These are phyloP conservation scores for Begonia peltatifolia DNA, from an alignment of 306 rosid genomes.

Conservation along the genomic window DNA sequence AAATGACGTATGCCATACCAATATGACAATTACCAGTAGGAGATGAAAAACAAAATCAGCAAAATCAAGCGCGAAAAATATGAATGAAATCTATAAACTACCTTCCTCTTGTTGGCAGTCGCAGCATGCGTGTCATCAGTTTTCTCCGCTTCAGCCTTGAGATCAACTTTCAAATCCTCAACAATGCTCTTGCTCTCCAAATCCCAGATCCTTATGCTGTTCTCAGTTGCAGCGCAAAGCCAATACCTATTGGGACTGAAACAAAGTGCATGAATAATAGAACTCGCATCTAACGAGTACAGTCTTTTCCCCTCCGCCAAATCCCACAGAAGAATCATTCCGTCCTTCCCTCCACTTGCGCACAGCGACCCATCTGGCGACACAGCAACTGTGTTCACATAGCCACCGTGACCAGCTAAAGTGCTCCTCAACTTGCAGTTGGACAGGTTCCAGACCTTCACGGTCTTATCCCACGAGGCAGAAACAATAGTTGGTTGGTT, in stretches of 20 bases:
- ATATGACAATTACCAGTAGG: no score
- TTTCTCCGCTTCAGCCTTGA: conserved; percentile 62
- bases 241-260: conserved; percentile 97
- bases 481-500: conserved; percentile 76
- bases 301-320: conserved; percentile 81
- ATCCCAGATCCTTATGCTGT: conserved; percentile 98
- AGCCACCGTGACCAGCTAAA: conserved; percentile 60
- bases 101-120: conserved; percentile 60
- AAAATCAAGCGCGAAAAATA: neutral
- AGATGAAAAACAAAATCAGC: no score
- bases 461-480: conserved; percentile 57
- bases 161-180: conserved; percentile 86
- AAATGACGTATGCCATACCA: no score
- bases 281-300: conserved; percentile 60
- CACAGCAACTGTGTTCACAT: conserved; percentile 93
- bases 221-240: conserved; percentile 94
- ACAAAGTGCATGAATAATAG: conserved; percentile 75
- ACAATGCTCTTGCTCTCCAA: conserved; percentile 93
- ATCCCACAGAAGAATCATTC: conserved; percentile 72
- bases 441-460: conserved; percentile 77
- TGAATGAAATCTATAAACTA: conserved; percentile 5
- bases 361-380: conserved; percentile 90
- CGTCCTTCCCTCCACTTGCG: conserved; percentile 93
- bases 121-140: conserved; percentile 44
- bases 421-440: conserved; percentile 79